phyloP scores from a whole-genome alignment of 2,329 filamentous ascomycete genomes.

The Aspergillus intermedius region DNA sequence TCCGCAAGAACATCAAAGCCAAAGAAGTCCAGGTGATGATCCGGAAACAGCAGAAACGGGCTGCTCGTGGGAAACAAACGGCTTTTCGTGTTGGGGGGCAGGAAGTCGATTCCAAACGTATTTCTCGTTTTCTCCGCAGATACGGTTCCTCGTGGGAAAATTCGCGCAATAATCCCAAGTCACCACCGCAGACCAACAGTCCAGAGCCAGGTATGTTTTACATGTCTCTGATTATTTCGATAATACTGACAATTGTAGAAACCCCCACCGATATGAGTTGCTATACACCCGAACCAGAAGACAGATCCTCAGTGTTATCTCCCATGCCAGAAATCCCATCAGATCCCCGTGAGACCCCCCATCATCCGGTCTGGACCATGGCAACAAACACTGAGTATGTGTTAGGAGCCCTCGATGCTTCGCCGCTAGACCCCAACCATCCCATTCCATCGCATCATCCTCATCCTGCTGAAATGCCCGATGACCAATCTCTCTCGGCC shows the following conservation, averaged over 20 bases:
- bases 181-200: slow-evolving; percentile 17
- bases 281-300: slow-evolving; percentile 30
- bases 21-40: slow-evolving; percentile 33
- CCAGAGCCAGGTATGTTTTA: slow-evolving; percentile 27
- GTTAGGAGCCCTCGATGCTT: not conserved
- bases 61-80: slow-evolving; percentile 31
- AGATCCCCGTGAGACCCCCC: slow-evolving; percentile 17
- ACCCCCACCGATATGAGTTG: slow-evolving; percentile 35
- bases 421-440: slow-evolving; percentile 11
- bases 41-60: slow-evolving; percentile 32
- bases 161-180: slow-evolving; percentile 9
- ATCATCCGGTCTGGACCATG: slow-evolving; percentile 1
- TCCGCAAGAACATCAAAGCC: slow-evolving; percentile 34
- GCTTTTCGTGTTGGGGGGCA: slow-evolving; percentile 30
- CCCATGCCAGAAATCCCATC: slow-evolving; percentile 24
- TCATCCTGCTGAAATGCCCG: slow-evolving; percentile 14
- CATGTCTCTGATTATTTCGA: not conserved
- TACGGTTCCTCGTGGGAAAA: slow-evolving; percentile 24
- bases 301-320: slow-evolving; percentile 21
- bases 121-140: slow-evolving; percentile 28
- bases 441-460: slow-evolving; percentile 11
- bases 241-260: slow-evolving; percentile 11
- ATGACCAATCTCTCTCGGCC: slow-evolving; percentile 15
- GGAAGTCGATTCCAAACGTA: slow-evolving; percentile 28
- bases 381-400: slow-evolving; percentile 3